Percentiles rank a stretch among this genome's conserved stretches.
phyloP scores from a whole-genome alignment of 805 yeast species.

The Pichia ethanolica region DNA sequence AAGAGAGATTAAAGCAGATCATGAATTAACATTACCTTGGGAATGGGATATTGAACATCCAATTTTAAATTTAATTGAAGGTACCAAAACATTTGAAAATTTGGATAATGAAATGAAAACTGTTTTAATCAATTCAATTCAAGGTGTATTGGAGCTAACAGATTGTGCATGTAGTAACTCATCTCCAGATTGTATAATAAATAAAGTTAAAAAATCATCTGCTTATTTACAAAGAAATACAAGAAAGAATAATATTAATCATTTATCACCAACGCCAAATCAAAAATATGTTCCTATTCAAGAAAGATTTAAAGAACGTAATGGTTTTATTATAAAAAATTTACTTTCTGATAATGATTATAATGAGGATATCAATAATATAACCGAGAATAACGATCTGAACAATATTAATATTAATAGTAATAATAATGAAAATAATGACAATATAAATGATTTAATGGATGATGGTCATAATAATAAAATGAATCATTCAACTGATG shows the following conservation, averaged over 20 bases:
- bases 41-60: conserved; percentile 84
- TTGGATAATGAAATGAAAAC: conserved; percentile 47
- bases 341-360: neutral
- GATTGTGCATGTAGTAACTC: conserved; percentile 53
- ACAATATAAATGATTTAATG: too few relatives aligned
- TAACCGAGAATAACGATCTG: neutral
- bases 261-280: conserved; percentile 21
- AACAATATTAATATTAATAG: neutral
- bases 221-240: conserved; percentile 54
- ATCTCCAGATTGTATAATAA: conserved; percentile 46
- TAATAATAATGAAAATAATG: neutral
- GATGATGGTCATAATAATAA: too few relatives aligned
- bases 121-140: conserved; percentile 52
- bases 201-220: conserved; percentile 55
- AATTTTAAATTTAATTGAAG: conserved; percentile 42
- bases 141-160: conserved; percentile 50
- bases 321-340: conserved; percentile 12
- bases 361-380: neutral
- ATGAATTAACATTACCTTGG: conserved; percentile 78
- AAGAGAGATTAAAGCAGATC: conserved; percentile 49
- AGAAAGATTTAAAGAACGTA: conserved; percentile 23
- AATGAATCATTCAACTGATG: neutral
- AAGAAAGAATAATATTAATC: conserved; percentile 35
- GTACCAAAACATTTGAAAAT: conserved; percentile 45
- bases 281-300: conserved; percentile 28